phyloP scores from a whole-genome alignment of 164 flowering plant species.

The Magnolia changhungtana region DNA sequence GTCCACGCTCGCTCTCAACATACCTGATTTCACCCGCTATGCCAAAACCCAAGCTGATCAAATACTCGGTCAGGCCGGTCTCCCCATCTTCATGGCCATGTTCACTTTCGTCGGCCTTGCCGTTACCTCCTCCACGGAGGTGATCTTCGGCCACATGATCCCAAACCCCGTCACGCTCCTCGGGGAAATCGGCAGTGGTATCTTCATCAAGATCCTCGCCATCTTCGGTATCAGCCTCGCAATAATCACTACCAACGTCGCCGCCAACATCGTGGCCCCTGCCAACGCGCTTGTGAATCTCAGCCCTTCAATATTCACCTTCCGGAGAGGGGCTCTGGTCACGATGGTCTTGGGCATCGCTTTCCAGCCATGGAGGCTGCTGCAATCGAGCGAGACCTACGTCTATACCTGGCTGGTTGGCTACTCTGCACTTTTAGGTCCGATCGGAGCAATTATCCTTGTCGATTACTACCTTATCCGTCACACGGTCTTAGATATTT shows the following conservation, averaged over 20 bases:
- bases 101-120: slow-evolving; percentile 91
- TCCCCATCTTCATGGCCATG: slow-evolving; percentile 84
- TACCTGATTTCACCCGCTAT: slow-evolving; percentile 84
- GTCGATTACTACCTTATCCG: slow-evolving; percentile 70
- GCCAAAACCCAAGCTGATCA: slow-evolving; percentile 78
- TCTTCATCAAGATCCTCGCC: slow-evolving; percentile 45
- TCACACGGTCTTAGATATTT: slow-evolving; percentile 39
- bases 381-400: slow-evolving; percentile 60
- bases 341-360: slow-evolving; percentile 76
- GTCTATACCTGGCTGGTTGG: slow-evolving; percentile 94
- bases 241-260: slow-evolving; percentile 84
- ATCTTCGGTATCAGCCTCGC: slow-evolving; percentile 82
- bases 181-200: slow-evolving; percentile 41
- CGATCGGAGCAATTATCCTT: slow-evolving; percentile 74
- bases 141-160: slow-evolving; percentile 73
- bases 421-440: slow-evolving; percentile 83
- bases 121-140: slow-evolving; percentile 68
- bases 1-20: slow-evolving; percentile 84
- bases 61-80: slow-evolving; percentile 73
- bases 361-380: slow-evolving; percentile 86
- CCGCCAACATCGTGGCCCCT: slow-evolving; percentile 90
- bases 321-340: slow-evolving; percentile 64
- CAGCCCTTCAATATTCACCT: slow-evolving; percentile 68
- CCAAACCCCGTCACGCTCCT: slow-evolving; percentile 82
- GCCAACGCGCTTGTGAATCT: slow-evolving; percentile 89